Evolutionary conservation across 2,329 filamentous ascomycete species (phyloP).

Genomic region (Setomelanomma holmii): DNA sequence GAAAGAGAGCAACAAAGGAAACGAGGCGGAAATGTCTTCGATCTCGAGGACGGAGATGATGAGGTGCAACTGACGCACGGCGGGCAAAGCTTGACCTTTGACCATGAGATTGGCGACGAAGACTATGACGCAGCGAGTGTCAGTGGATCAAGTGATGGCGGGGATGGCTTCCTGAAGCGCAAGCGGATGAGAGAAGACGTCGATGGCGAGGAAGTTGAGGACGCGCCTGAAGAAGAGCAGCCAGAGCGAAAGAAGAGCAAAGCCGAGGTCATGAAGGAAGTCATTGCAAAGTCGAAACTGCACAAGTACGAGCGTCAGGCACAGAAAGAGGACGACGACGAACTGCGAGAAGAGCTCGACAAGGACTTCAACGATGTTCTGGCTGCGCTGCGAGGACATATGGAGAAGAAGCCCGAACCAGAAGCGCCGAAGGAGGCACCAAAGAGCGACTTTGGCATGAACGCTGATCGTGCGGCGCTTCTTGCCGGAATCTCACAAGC

Average conservation of each 20-base stretch:
- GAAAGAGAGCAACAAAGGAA: constrained; percentile 84
- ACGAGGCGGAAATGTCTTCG: constrained; percentile 82
- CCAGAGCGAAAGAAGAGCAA: constrained; percentile 92
- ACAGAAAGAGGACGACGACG: constrained; percentile 90
- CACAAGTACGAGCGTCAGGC: constrained; percentile 95
- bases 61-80: constrained; percentile 81
- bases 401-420: constrained; percentile 55
- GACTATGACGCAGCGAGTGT: constrained; percentile 84
- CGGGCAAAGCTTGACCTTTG: constrained; percentile 75
- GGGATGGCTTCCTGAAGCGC: constrained; percentile 47
- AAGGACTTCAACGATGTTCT: constrained; percentile 81
- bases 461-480: constrained; percentile 68
- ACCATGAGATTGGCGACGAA: constrained; percentile 61
- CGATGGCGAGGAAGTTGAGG: constrained; percentile 50
- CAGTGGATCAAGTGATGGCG: constrained; percentile 54
- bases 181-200: constrained; percentile 57
- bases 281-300: constrained; percentile 95
- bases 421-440: constrained; percentile 52
- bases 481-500: constrained; percentile 67
- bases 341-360: constrained; percentile 82
- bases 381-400: constrained; percentile 68
- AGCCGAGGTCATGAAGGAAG: constrained; percentile 96
- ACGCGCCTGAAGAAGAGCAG: constrained; percentile 55
- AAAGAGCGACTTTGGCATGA: constrained; percentile 54
- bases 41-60: constrained; percentile 83